Conservation (phyloP, 2,329 filamentous ascomycete species). For the Plenodomus lindquistii region DNA sequence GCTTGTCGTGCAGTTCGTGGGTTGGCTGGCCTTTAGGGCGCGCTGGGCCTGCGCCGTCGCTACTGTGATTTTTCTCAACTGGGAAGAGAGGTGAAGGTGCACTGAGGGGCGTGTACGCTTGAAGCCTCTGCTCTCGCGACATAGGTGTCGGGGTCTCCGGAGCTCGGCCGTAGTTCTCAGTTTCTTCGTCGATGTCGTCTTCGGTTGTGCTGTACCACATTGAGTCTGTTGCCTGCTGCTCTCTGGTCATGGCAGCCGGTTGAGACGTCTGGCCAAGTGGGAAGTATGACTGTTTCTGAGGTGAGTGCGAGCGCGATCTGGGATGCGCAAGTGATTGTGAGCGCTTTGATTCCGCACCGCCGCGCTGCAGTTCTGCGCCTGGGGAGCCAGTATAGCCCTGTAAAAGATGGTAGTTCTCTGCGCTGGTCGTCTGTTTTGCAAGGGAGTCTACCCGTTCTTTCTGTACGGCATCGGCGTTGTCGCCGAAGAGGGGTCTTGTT, state of each 20-base stretch:
- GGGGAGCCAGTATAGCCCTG: neutral
- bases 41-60: neutral
- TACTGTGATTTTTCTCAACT: neutral
- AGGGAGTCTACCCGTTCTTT: neutral
- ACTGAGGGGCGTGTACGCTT: slow-evolving; percentile 18
- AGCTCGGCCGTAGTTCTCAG: slow-evolving; percentile 1
- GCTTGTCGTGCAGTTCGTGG: neutral
- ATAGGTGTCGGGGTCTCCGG: slow-evolving; percentile 29
- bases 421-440: neutral
- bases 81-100: neutral
- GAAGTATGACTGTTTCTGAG: neutral
- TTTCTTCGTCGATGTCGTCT: neutral
- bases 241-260: neutral
- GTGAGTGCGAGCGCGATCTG: neutral
- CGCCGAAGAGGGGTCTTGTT: neutral
- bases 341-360: neutral
- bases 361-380: neutral
- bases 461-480: neutral
- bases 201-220: neutral
- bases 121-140: slow-evolving; percentile 15
- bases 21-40: neutral
- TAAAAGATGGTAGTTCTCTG: neutral
- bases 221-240: neutral
- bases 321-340: neutral
- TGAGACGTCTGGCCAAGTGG: neutral